These are phyloP conservation scores for Wickerhamomyces chambardii DNA, from an alignment of 805 yeast genomes.

Conservation along the genomic window DNA sequence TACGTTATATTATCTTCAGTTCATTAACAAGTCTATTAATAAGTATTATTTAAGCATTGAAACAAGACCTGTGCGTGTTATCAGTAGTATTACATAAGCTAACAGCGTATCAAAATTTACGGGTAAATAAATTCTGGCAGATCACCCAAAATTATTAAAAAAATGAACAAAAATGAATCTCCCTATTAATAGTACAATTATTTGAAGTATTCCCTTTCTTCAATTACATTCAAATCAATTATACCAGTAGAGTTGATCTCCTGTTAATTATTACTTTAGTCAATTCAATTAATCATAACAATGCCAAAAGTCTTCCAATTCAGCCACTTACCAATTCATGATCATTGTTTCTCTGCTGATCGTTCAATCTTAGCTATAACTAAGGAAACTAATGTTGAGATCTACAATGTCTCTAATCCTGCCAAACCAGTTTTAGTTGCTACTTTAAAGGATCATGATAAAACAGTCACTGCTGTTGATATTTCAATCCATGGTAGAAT, in stretches of 20 bases:
- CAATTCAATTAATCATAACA: neutral
- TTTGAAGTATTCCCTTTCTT: neutral
- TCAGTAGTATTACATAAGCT: too few relatives aligned
- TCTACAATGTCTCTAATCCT: constrained; percentile 50
- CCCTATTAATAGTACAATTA: too few relatives aligned
- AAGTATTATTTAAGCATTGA: too few relatives aligned
- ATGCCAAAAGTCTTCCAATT: constrained; percentile 40
- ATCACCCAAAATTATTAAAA: too few relatives aligned
- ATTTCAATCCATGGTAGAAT: constrained; percentile 82
- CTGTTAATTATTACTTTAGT: constrained; percentile 11
- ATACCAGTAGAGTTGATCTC: constrained; percentile 26
- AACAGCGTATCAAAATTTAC: too few relatives aligned
- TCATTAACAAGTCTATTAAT: too few relatives aligned
- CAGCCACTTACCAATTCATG: constrained; percentile 82
- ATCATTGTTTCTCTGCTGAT: constrained; percentile 81
- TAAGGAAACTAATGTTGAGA: constrained; percentile 65
- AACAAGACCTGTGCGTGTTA: too few relatives aligned
- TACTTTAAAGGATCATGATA: constrained; percentile 77
- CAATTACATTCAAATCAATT: neutral
- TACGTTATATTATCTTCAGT: too few relatives aligned
- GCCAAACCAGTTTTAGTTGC: constrained; percentile 54
- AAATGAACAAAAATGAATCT: too few relatives aligned
- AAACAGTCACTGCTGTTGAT: constrained; percentile 91
- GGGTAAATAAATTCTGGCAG: too few relatives aligned
- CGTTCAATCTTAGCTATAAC: constrained; percentile 67